Base-by-base conservation (phyloP, 2,329 filamentous ascomycete genomes). In the Dichotomopilus funicola region DNA sequence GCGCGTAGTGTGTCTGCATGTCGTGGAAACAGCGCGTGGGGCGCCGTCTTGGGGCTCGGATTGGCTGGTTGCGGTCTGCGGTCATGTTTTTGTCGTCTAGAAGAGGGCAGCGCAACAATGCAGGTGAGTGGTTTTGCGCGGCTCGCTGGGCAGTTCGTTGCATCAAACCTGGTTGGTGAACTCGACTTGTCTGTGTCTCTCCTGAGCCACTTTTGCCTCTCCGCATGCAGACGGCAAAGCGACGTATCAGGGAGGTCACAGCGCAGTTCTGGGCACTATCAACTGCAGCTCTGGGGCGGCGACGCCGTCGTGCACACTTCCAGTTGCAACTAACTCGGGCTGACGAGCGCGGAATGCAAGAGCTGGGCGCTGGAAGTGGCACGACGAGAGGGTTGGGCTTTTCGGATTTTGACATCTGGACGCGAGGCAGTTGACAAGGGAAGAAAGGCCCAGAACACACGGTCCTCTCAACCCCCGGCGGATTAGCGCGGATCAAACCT, bases 161-260 rank as follows among this genome's bases (percentile, higher is more conserved):
- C 19, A 35, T 12, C 43, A 6, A 48, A 41, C 48, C 49, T 57
- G 56, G 56, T 59, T 59, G 54, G 56, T 47, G 36, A 56, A 41
- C 48, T 8, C 36, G 40, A 44, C 55, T 19, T 50, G 54, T 10
- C 59, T 53, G 44, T 53, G 19, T 27, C 19, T 27, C 19, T 27
- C 19, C 19, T 27, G 19, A 27, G 19, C 19, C 19, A 27, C 19
- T 27, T 47, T 45, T 54, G 50, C 45, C 51, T 38, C 38, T 58
- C 56, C 58, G 56, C 55, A 57, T 60, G 56, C 55, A 51, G 38
- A 40, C 13, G 34, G 48, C 36, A n/a, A 27, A 12, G 33, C 41
- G n/a, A 37, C 38, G 48, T 46, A 38, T 51, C 47, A 45, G 12
- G 37, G 35, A 49, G 54, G 38, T 27, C 4, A 40, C 33, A 55